These are phyloP conservation scores for Botryotinia narcissicola DNA, from an alignment of 2,329 filamentous ascomycete species.

Conservation along the genomic window DNA sequence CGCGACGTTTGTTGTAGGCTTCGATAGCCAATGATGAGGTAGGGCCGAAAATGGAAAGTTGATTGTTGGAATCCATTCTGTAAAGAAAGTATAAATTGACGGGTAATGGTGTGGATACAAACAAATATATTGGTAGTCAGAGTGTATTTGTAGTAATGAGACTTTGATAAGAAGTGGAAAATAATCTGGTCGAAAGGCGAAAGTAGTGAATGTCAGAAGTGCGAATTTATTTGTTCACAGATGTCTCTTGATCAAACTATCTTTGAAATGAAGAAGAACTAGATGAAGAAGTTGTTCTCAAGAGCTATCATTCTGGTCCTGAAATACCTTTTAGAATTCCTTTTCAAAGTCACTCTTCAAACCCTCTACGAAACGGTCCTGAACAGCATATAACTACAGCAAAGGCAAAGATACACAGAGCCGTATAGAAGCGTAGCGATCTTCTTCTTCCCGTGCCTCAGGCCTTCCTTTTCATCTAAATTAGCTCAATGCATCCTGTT, in stretches of 20 bases:
- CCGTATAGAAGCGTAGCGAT: background rate
- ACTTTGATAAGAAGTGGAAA: background rate
- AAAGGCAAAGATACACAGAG: rapidly evolving
- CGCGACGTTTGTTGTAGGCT: background rate
- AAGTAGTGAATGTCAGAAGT: background rate
- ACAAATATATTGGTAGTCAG: background rate
- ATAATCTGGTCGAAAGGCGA: rapidly evolving
- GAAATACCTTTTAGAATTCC: background rate
- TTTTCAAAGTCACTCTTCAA: background rate
- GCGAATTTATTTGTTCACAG: background rate
- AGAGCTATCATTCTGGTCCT: background rate
- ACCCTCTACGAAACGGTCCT: background rate
- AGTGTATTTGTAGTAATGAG: background rate
- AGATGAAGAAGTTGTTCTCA: background rate
- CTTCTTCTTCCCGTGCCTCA: too few species aligned
- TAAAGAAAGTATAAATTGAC: background rate
- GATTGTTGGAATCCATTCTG: background rate
- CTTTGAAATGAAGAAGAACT: background rate
- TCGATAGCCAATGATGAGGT: background rate
- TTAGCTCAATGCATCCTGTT: background rate
- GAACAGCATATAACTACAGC: background rate
- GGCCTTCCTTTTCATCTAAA: background rate
- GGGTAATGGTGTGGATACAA: background rate
- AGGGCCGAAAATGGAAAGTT: background rate
- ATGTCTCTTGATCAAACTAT: background rate